phyloP scores from a whole-genome alignment of 2,329 filamentous ascomycete genomes.

The Thermomyces lanuginosus region DNA sequence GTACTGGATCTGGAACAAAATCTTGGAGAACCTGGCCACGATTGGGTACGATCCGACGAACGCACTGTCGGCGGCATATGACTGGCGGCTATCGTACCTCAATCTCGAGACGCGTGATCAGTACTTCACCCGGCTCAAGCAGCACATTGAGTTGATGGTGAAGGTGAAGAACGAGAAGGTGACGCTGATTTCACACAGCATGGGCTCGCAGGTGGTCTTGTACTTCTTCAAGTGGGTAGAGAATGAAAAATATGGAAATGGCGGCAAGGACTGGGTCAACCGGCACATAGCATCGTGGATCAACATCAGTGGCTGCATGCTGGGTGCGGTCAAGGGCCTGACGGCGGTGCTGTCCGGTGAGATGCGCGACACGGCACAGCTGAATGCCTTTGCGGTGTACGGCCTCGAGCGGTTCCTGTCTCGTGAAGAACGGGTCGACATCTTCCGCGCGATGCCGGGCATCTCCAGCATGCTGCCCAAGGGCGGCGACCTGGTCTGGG shows the following conservation, averaged over 20 bases:
- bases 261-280: constrained; percentile 80
- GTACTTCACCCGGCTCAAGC: constrained; percentile 83
- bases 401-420: constrained; percentile 90
- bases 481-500: constrained; percentile 89
- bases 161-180: constrained; percentile 61
- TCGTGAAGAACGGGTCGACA: constrained; percentile 75
- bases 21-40: constrained; percentile 87
- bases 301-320: constrained; percentile 96
- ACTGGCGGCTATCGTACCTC: constrained; percentile 81
- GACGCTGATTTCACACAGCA: constrained; percentile 81
- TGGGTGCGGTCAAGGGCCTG: constrained; percentile 80
- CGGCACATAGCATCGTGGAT: constrained; percentile 86
- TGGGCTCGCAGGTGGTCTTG: constrained; percentile 90
- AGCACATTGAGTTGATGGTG: constrained; percentile 71
- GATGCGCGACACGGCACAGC: constrained; percentile 94
- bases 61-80: constrained; percentile 55
- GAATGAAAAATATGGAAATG: constrained; percentile 56
- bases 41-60: constrained; percentile 84
- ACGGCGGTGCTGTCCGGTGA: constrained; percentile 79
- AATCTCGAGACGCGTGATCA: constrained; percentile 84
- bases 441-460: constrained; percentile 93
- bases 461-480: constrained; percentile 94
- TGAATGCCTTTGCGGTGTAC: constrained; percentile 92
- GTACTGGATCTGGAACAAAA: constrained; percentile 99
- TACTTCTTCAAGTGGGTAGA: constrained; percentile 72